Conservation (phyloP, 306 rosid genomes). For the Gleditsia sinensis region DNA sequence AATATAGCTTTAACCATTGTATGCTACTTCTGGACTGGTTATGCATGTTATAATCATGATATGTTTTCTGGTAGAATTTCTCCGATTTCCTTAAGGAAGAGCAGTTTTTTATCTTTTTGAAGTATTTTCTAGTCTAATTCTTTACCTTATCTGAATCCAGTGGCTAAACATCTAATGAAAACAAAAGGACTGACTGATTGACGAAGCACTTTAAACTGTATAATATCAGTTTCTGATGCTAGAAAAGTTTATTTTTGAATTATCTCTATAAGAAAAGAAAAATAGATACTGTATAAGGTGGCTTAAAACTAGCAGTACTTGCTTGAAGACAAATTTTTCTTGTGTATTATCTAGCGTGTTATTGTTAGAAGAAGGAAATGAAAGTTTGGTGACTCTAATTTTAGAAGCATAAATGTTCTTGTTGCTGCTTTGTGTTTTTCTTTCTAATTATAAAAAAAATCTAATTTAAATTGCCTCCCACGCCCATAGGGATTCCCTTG, state of each 20-base stretch:
- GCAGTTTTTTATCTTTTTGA: neutral
- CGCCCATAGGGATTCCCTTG: neutral
- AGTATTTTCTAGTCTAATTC: neutral
- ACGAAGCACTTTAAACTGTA: neutral
- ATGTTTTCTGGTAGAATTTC: neutral
- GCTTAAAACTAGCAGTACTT: neutral
- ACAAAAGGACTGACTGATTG: neutral
- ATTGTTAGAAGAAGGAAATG: neutral
- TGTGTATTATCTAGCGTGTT: neutral
- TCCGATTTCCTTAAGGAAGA: neutral
- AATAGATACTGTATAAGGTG: neutral
- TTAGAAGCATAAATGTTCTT: no score
- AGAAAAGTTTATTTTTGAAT: neutral
- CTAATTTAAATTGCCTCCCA: no score
- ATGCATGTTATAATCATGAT: neutral
- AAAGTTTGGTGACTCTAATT: neutral
- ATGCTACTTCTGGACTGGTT: neutral
- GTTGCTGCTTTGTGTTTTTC: no score
- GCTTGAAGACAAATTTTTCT: neutral
- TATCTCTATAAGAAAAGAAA: neutral
- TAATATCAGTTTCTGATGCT: neutral
- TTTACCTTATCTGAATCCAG: neutral
- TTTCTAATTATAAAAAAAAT: no score
- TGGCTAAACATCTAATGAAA: neutral
- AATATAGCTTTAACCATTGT: neutral